A percentile compares a stretch with the other conserved stretches of the same genome.
Conservation (phyloP, 768 basidiomycete species). For the Tephrocybe sp. region DNA sequence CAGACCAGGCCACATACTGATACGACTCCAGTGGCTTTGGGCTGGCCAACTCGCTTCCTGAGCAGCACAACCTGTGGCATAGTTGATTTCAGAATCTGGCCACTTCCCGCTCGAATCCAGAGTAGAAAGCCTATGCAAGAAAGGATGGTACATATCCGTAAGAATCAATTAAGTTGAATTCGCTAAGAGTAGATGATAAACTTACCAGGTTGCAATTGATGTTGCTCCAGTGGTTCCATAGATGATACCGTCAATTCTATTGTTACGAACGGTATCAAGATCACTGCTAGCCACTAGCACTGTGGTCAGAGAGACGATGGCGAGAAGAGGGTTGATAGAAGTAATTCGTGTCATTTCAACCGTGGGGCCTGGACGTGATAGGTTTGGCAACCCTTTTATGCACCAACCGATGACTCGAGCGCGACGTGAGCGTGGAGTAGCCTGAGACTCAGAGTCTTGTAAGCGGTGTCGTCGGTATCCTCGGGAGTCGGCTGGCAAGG, state of each 20-base stretch:
- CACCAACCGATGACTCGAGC: conserved; percentile 2
- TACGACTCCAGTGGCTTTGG: conserved; percentile 53
- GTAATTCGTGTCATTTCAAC: conserved; percentile 8
- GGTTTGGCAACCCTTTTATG: conserved; percentile 5
- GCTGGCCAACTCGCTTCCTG: conserved; percentile 71
- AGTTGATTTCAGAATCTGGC: conserved; percentile 55
- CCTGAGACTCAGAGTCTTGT: too few species aligned
- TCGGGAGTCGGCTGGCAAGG: too few species aligned
- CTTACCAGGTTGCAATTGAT: conserved; percentile 41
- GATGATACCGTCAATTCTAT: conserved; percentile 38
- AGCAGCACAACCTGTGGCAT: conserved; percentile 60
- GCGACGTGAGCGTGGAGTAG: not conserved
- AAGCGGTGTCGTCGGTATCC: too few species aligned
- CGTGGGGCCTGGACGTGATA: not conserved
- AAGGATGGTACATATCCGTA: not conserved
- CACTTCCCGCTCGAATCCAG: conserved; percentile 51
- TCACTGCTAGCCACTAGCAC: conserved; percentile 6
- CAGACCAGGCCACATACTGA: conserved; percentile 32
- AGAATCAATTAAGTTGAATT: not conserved
- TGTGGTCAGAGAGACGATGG: not conserved
- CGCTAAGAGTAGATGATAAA: conserved; percentile 1
- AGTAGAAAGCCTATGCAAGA: conserved; percentile 39
- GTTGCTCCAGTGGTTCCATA: conserved; percentile 37
- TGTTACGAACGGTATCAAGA: conserved; percentile 32
- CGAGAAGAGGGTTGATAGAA: not conserved